These are phyloP conservation scores for Barbarea vulgaris DNA, from an alignment of 345 rosid species.

Conservation along the genomic window DNA sequence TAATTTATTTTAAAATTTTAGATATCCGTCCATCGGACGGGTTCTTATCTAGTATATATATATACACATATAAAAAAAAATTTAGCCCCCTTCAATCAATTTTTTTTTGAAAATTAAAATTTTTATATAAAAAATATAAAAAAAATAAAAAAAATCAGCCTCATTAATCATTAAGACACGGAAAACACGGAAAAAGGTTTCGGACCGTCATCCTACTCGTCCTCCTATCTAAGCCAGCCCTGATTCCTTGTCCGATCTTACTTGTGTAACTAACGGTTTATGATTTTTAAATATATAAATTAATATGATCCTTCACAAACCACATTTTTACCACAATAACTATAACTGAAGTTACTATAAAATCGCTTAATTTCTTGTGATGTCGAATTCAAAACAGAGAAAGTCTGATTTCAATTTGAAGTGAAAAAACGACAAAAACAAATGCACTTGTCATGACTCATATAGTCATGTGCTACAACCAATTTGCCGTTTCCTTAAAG, in stretches of 20 bases:
- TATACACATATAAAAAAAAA: too few relatives aligned
- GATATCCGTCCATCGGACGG: too few relatives aligned
- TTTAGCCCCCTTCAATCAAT: too few relatives aligned
- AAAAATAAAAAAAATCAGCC: too few relatives aligned
- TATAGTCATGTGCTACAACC: conserved; percentile 5
- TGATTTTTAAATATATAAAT: not conserved
- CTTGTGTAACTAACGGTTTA: not conserved
- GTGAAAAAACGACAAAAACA: not conserved
- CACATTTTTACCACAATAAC: not conserved
- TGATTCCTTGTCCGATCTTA: not conserved
- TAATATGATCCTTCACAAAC: not conserved
- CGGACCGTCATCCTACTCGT: too few relatives aligned
- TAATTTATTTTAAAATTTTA: too few relatives aligned
- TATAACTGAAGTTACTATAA: not conserved
- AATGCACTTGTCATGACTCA: conserved; percentile 31
- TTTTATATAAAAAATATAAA: too few relatives aligned
- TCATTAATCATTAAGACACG: too few relatives aligned
- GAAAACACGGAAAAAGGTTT: too few relatives aligned
- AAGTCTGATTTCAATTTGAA: not conserved
- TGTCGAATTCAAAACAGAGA: not conserved
- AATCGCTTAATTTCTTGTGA: not conserved
- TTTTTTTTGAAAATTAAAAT: too few relatives aligned
- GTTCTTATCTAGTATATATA: too few relatives aligned
- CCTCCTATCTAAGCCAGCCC: too few relatives aligned
- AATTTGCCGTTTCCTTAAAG: conserved; percentile 7